Percentiles rank a stretch among this genome's conserved stretches.
phyloP scores from a whole-genome alignment of 257 asterid species.

The Striga asiatica region DNA sequence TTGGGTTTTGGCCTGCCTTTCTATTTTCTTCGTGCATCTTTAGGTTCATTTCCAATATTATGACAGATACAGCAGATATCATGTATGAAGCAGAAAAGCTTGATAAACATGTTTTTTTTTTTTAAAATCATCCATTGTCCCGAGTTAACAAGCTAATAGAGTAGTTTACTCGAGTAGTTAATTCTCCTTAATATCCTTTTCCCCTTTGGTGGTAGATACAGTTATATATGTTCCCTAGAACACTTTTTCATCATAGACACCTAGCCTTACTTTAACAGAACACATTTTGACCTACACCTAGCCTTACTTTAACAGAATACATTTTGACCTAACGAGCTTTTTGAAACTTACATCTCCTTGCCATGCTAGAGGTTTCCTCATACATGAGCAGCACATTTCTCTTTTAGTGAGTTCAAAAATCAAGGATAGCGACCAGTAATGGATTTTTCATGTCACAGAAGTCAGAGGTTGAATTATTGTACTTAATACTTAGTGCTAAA shows the following conservation, averaged over 20 bases:
- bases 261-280: background rate
- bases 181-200: background rate
- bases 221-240: too few relatives aligned
- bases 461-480: conserved; percentile 1
- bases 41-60: background rate
- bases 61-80: background rate
- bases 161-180: background rate
- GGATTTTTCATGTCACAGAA: background rate
- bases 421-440: background rate
- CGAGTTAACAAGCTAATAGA: background rate
- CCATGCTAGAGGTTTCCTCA: background rate
- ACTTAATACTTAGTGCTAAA: background rate
- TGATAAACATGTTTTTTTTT: too few relatives aligned
- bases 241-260: too few relatives aligned
- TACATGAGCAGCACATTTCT: background rate
- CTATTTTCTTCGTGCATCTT: background rate
- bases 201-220: too few relatives aligned
- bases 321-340: background rate
- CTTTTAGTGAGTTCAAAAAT: background rate
- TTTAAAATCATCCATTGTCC: too few relatives aligned
- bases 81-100: background rate
- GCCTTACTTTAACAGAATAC: background rate
- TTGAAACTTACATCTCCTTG: background rate
- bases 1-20: background rate
- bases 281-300: background rate